Percentiles rank a stretch among this genome's conserved stretches.
phyloP scores from a whole-genome alignment of 306 rosid genomes.

The Phaseolus lunatus region DNA sequence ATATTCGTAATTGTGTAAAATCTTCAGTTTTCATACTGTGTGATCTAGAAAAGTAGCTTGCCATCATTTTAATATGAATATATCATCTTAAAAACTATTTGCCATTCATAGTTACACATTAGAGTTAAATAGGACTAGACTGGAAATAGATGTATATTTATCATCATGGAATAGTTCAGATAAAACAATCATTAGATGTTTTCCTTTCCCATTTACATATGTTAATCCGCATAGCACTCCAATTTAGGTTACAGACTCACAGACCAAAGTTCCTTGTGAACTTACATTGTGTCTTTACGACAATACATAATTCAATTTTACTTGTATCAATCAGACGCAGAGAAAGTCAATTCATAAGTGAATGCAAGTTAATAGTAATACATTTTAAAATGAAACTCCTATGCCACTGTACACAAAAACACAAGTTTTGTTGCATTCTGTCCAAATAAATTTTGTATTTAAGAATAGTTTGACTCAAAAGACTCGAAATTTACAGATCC shows the following conservation, averaged over 20 bases:
- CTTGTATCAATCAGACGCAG: not conserved
- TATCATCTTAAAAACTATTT: too few species aligned
- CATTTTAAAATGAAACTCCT: not conserved
- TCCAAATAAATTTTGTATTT: not conserved
- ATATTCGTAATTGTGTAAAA: not conserved
- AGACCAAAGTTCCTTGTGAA: too few species aligned
- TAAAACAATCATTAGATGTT: not conserved
- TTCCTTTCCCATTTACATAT: too few species aligned
- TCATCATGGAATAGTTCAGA: not conserved
- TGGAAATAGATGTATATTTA: not conserved
- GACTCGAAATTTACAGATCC: not conserved
- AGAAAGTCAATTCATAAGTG: not conserved
- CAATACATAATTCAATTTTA: too few species aligned
- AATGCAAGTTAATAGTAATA: not conserved
- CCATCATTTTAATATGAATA: slow-evolving; percentile 1
- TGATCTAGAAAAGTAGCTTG: not conserved
- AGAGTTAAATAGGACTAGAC: not conserved
- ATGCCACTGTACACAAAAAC: not conserved
- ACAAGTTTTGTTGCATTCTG: slow-evolving; percentile 24
- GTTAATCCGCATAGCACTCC: too few species aligned
- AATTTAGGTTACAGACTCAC: too few species aligned
- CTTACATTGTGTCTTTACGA: too few species aligned
- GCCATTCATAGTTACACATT: not conserved
- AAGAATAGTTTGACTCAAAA: not conserved
- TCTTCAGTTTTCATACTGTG: not conserved